Evolutionary conservation across 129 eudicot genomes (phyloP).

Genomic region (Silybum marianum): DNA sequence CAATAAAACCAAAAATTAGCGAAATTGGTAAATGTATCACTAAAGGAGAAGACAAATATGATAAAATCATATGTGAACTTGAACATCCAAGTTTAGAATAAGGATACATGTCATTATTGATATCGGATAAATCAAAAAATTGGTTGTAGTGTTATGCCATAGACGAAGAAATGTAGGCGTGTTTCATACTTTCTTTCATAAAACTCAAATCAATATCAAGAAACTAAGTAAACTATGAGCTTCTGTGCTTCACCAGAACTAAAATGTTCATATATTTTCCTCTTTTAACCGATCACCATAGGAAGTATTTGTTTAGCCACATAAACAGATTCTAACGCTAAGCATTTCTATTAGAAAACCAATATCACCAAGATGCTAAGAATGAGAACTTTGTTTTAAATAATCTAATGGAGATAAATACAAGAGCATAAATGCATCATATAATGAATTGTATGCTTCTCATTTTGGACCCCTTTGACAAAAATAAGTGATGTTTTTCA

Average conservation of each 20-base stretch:
- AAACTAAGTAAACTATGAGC: background rate
- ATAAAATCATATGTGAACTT: background rate
- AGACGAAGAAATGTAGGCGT: background rate
- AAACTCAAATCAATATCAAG: constrained; percentile 1
- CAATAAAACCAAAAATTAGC: background rate
- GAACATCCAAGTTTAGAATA: background rate
- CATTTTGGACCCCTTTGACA: constrained; percentile 17
- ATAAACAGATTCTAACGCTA: background rate
- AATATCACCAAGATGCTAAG: background rate
- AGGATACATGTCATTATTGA: background rate
- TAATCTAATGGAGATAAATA: background rate
- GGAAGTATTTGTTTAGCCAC: background rate
- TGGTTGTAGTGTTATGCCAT: background rate
- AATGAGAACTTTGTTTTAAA: background rate
- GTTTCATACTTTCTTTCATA: background rate
- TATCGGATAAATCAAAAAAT: background rate
- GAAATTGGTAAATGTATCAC: background rate
- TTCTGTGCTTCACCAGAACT: no score
- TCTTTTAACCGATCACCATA: background rate
- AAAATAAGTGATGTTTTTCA: constrained; percentile 24
- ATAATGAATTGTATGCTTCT: constrained; percentile 26
- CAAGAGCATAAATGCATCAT: constrained; percentile 6
- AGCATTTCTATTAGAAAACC: background rate
- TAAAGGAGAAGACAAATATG: background rate
- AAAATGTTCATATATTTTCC: background rate